Evolutionary conservation across 805 yeast species (phyloP), one percentile per base, ranked within the genome.

Genomic region (Kuraishia molischiana): DNA sequence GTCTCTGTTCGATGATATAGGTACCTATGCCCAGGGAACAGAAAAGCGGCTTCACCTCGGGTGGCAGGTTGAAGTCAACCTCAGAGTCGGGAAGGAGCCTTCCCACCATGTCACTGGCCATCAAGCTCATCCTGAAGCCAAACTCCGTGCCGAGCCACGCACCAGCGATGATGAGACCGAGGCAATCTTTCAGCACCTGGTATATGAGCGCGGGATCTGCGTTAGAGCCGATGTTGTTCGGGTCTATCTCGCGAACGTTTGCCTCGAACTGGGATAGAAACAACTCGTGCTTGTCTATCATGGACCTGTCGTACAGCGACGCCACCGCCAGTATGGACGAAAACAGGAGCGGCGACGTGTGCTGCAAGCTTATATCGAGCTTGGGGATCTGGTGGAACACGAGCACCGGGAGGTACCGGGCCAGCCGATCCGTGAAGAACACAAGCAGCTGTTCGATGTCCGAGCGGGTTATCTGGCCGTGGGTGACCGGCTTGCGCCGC

Each of bases 121-220:
- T 19, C 28, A 32, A 26, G n/a, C 35, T 32, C 35, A 32, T 32
- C 6, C 35, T 19, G 15, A 32, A 32, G 19, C 35, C 35, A 17
- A 32, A 20, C 28, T 32, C 35, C 14, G 35, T 19, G 9, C 35
- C 35, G 14, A 32, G 28, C 35, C 35, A 32, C 4, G 35, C 35
- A 19, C 35, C 35, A 10, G 35, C 35, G 17, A 32, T 32, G 24
- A 32, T n/a, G 17, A 32, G 35, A 10, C 24, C 35, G 5, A 32
- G 15, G 5, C 20, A 19, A 14, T 32, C 35, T 9, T 19, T 31
- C 19, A 31, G n/a, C 33, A 31, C 33, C 8, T 18, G 21, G 21
- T 31, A 31, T 6, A 31, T 31, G 21, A 14, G 5, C 8, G 31
- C 13, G 6, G 13, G 11, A 15, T 32, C 35, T 6, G 18, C 17